Evolutionary conservation across 2,329 filamentous ascomycete genomes (phyloP).

Genomic region (Orbilia quercus): DNA sequence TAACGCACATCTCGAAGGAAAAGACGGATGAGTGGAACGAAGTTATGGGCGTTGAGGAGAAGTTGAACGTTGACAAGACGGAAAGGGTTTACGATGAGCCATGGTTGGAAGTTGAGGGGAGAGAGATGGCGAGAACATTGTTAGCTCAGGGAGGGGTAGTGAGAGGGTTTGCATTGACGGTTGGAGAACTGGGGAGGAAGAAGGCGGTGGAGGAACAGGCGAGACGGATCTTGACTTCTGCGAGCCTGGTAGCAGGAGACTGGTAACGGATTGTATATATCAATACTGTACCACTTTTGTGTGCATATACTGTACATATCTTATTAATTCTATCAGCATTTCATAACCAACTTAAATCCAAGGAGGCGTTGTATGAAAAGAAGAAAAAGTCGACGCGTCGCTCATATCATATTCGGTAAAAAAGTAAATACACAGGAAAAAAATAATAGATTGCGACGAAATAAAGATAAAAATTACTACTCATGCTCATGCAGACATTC

Average conservation of each 20-base stretch:
- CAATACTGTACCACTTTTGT: neutral
- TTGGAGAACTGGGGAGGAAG: conserved; percentile 31
- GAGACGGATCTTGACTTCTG: conserved; percentile 33
- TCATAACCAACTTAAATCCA: neutral
- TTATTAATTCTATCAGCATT: too few relatives aligned
- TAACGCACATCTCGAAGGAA: conserved; percentile 34
- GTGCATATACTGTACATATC: neutral
- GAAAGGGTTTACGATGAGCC: conserved; percentile 53
- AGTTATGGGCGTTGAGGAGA: conserved; percentile 38
- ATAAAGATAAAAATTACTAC: neutral
- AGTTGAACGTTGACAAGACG: conserved; percentile 27
- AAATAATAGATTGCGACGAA: neutral
- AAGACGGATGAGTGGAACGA: conserved; percentile 49
- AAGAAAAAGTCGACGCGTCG: conserved; percentile 2
- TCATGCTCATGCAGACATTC: conserved; percentile 16
- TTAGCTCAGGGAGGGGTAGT: conserved; percentile 49
- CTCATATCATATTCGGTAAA: too few relatives aligned
- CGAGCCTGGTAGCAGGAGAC: conserved; percentile 49
- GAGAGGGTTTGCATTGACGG: conserved; percentile 35
- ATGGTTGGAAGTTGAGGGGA: conserved; percentile 21
- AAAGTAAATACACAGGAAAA: neutral
- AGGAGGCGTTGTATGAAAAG: neutral
- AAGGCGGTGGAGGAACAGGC: conserved; percentile 32
- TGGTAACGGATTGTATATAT: conserved; percentile 12
- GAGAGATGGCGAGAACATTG: conserved; percentile 38